phyloP scores from a whole-genome alignment of 1,284 basidiomycete species.

The Ceratobasidium sp. region DNA sequence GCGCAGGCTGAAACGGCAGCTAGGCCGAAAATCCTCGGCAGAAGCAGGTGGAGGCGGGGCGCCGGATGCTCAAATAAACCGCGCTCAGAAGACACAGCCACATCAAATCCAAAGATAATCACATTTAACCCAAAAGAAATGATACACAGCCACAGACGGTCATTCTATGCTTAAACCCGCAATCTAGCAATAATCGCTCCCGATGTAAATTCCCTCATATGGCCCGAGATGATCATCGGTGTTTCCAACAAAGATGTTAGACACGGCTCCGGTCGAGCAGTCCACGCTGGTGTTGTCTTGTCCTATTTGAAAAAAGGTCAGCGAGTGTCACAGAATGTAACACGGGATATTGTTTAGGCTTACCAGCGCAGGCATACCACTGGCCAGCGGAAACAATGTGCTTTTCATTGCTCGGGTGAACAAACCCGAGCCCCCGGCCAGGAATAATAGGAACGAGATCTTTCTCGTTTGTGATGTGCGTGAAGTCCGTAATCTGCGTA shows the following conservation, averaged over 20 bases:
- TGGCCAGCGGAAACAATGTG: slow-evolving; percentile 40
- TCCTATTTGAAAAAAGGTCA: background rate
- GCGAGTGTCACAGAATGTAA: too few relatives aligned
- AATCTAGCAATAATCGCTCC: slow-evolving; percentile 13
- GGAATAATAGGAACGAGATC: slow-evolving; percentile 63
- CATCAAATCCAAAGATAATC: background rate
- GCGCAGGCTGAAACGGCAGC: background rate
- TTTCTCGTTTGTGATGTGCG: slow-evolving; percentile 63
- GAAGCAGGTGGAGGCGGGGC: slow-evolving; percentile 9
- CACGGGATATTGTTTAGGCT: background rate
- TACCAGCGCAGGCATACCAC: slow-evolving; percentile 48
- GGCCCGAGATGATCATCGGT: slow-evolving; percentile 24
- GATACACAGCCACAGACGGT: background rate
- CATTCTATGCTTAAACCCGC: background rate
- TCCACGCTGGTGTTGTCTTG: slow-evolving; percentile 38
- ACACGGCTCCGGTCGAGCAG: slow-evolving; percentile 40
- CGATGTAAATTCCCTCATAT: slow-evolving; percentile 27
- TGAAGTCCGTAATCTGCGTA: slow-evolving; percentile 51
- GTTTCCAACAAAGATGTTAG: slow-evolving; percentile 31
- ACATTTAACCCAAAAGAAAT: slow-evolving; percentile 8
- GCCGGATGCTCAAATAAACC: background rate
- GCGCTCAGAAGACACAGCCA: background rate
- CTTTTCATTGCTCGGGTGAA: slow-evolving; percentile 53
- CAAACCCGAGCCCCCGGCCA: slow-evolving; percentile 43
- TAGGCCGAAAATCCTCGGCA: background rate